phyloP scores from a whole-genome alignment of 1,284 basidiomycete species.

The Moesziomyces antarcticus region DNA sequence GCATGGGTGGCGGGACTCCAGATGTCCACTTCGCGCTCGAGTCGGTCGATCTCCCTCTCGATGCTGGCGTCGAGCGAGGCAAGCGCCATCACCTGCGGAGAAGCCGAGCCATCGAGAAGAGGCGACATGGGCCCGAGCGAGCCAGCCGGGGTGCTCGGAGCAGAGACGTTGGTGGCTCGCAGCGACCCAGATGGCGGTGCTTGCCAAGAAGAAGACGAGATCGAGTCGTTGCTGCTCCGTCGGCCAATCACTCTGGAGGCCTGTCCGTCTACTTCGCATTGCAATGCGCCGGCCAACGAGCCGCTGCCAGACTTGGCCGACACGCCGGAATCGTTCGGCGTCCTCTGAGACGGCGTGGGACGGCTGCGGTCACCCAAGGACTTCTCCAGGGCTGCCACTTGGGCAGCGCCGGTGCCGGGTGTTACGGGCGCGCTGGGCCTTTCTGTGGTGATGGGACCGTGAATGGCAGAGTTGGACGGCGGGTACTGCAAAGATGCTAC shows the following conservation, averaged over 20 bases:
- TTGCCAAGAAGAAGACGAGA: slow-evolving; percentile 47
- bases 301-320: not conserved
- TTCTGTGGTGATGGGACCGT: slow-evolving; percentile 38
- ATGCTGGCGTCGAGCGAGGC: slow-evolving; percentile 47
- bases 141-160: slow-evolving; percentile 28
- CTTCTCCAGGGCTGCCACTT: slow-evolving; percentile 40
- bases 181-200: slow-evolving; percentile 26
- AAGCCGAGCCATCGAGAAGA: slow-evolving; percentile 27
- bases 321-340: slow-evolving; percentile 15
- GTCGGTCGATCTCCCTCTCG: slow-evolving; percentile 60
- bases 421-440: slow-evolving; percentile 33
- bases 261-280: slow-evolving; percentile 3
- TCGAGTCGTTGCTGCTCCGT: slow-evolving; percentile 33
- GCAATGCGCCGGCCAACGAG: slow-evolving; percentile 6
- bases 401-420: slow-evolving; percentile 37
- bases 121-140: slow-evolving; percentile 22
- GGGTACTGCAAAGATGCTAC: slow-evolving; percentile 30
- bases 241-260: slow-evolving; percentile 2
- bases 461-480: slow-evolving; percentile 17
- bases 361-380: slow-evolving; percentile 37
- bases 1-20: slow-evolving; percentile 64
- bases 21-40: slow-evolving; percentile 60
- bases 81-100: slow-evolving; percentile 37
- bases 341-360: slow-evolving; percentile 19
- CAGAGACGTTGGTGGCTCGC: slow-evolving; percentile 23